These are phyloP conservation scores for Trapa bicornis DNA, from an alignment of 345 rosid species.

Conservation along the genomic window DNA sequence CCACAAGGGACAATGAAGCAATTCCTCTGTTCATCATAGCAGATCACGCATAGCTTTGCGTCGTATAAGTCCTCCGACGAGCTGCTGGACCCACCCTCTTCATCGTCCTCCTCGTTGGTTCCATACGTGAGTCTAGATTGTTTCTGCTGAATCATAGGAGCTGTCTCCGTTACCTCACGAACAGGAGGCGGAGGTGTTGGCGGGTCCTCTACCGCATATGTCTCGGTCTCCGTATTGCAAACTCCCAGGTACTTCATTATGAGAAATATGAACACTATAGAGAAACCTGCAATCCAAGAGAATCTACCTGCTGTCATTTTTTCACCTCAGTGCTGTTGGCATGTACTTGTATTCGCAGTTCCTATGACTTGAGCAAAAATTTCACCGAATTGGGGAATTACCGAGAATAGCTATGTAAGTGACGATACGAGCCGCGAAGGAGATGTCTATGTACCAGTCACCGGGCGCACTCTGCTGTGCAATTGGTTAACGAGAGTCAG, in stretches of 20 bases:
- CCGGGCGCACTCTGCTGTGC: conserved; percentile 30
- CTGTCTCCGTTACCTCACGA: conserved; percentile 24
- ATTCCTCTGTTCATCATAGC: conserved; percentile 72
- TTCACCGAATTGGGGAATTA: conserved; percentile 1
- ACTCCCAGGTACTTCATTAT: conserved; percentile 40
- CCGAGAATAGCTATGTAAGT: conserved; percentile 52
- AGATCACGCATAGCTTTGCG: conserved; percentile 69
- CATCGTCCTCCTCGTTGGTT: conserved; percentile 29
- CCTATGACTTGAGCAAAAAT: neutral
- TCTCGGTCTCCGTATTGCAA: conserved; percentile 18
- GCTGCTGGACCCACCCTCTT: conserved; percentile 29
- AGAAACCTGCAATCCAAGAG: conserved; percentile 25
- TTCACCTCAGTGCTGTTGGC: neutral
- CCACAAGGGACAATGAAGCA: conserved; percentile 91
- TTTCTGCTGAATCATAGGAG: conserved; percentile 28
- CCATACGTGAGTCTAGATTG: conserved; percentile 21
- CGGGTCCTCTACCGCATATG: neutral
- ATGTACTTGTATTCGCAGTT: neutral
- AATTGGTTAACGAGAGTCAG: neutral
- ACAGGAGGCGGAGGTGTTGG: conserved; percentile 1
- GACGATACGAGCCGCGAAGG: conserved; percentile 38
- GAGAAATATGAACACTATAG: conserved; percentile 23
- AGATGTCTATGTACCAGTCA: conserved; percentile 38
- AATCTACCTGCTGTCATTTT: neutral
- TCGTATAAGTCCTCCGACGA: conserved; percentile 64